These are phyloP conservation scores for Helicocarpus griseus DNA, from an alignment of 2,329 filamentous ascomycete genomes.

Conservation along the genomic window DNA sequence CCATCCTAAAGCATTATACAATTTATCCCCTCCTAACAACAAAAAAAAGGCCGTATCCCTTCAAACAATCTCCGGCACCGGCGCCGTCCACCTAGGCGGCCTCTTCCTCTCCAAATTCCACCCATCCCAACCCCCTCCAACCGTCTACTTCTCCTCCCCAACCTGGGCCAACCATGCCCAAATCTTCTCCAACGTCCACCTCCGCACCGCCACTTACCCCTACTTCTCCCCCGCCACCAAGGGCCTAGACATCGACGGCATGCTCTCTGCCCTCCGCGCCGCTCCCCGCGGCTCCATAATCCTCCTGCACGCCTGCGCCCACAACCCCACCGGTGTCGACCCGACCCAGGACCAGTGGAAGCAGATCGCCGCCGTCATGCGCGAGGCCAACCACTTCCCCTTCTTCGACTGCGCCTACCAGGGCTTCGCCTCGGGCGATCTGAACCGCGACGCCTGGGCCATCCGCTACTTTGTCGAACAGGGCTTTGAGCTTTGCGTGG, in stretches of 20 bases:
- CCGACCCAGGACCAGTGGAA: conserved; percentile 92
- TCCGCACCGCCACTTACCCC: conserved; percentile 73
- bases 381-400: conserved; percentile 75
- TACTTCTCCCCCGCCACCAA: conserved; percentile 88
- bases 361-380: conserved; percentile 70
- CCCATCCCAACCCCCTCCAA: conserved; percentile 50
- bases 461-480: conserved; percentile 89
- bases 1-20: not conserved
- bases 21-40: not conserved
- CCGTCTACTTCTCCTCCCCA: conserved; percentile 84
- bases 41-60: conserved; percentile 53
- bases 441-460: conserved; percentile 78
- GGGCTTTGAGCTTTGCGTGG: conserved; percentile 62
- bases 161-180: conserved; percentile 99
- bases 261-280: conserved; percentile 59
- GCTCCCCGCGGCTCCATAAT: conserved; percentile 77
- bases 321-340: conserved; percentile 97
- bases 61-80: conserved; percentile 95
- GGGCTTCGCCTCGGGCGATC: conserved; percentile 88
- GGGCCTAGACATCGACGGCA: conserved; percentile 84
- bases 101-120: conserved; percentile 94
- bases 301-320: conserved; percentile 87
- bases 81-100: conserved; percentile 84
- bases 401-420: conserved; percentile 99
- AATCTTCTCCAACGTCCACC: conserved; percentile 85